Conservation (phyloP, 2,329 filamentous ascomycete species). For the Nigrospora osmanthi region DNA sequence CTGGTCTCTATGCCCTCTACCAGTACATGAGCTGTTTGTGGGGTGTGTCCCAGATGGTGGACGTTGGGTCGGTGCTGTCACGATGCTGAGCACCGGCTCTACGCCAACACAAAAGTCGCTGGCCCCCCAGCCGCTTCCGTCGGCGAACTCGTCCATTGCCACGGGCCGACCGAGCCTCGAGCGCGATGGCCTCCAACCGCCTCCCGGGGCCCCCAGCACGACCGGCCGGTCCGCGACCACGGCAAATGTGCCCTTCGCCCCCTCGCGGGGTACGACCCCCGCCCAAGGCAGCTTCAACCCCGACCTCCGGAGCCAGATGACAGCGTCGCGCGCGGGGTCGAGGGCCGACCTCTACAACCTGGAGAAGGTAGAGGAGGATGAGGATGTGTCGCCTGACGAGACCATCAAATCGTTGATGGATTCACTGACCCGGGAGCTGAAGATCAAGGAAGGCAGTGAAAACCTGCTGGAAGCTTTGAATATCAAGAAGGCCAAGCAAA, state of each 20-base stretch:
- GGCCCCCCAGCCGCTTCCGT: constrained; percentile 30
- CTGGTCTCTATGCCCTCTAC: constrained; percentile 5
- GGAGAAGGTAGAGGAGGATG: constrained; percentile 58
- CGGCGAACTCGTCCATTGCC: constrained; percentile 26
- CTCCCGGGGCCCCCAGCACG: constrained; percentile 36
- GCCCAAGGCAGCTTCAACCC: constrained; percentile 83
- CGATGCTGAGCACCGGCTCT: constrained; percentile 46
- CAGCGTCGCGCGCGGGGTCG: constrained; percentile 56
- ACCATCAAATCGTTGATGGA: constrained; percentile 71
- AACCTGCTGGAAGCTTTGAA: constrained; percentile 95
- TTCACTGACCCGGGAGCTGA: constrained; percentile 86
- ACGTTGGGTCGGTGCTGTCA: constrained; percentile 21
- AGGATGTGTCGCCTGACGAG: constrained; percentile 55
- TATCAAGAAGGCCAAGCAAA: constrained; percentile 90
- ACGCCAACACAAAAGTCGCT: constrained; percentile 47
- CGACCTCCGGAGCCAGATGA: constrained; percentile 68
- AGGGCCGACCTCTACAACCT: constrained; percentile 42
- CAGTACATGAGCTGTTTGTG: constrained; percentile 9
- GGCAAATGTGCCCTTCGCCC: constrained; percentile 29
- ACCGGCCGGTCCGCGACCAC: constrained; percentile 45
- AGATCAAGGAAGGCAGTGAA: constrained; percentile 96
- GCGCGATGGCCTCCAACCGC: constrained; percentile 46
- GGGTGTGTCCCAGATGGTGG: constrained; percentile 17
- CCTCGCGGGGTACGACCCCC: constrained; percentile 56
- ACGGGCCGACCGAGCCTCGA: constrained; percentile 42